These are phyloP conservation scores for Volvariella volvacea DNA, from an alignment of 1,284 basidiomycete species.

Conservation along the genomic window DNA sequence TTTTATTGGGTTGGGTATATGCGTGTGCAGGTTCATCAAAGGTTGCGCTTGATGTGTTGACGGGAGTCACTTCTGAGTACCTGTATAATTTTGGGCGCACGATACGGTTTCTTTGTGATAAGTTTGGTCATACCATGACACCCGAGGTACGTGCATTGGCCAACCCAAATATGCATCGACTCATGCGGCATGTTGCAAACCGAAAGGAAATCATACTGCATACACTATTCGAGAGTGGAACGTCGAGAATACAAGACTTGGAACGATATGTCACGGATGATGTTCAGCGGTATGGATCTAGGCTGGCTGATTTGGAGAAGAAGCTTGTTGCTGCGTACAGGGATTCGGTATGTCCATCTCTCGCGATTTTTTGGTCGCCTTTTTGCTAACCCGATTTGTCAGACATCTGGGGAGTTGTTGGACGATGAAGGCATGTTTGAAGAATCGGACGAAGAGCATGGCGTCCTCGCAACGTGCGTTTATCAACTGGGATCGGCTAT, in stretches of 20 bases:
- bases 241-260: constrained; percentile 67
- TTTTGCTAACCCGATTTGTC: constrained; percentile 9
- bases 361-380: background rate
- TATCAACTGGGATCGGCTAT: constrained; percentile 1
- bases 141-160: constrained; percentile 55
- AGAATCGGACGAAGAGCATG: constrained; percentile 67
- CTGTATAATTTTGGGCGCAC: constrained; percentile 83
- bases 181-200: background rate
- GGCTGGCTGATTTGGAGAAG: constrained; percentile 77
- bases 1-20: background rate
- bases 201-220: constrained; percentile 88
- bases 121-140: constrained; percentile 73
- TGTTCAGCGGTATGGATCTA: constrained; percentile 74
- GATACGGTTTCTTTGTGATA: constrained; percentile 76
- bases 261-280: constrained; percentile 89
- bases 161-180: constrained; percentile 1
- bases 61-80: constrained; percentile 77
- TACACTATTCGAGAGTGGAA: constrained; percentile 83
- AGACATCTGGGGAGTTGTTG: constrained; percentile 56
- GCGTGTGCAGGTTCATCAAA: constrained; percentile 48
- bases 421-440: constrained; percentile 81
- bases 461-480: constrained; percentile 63
- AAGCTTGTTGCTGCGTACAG: constrained; percentile 80
- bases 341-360: constrained; percentile 54
- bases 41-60: constrained; percentile 75